These are phyloP conservation scores for Diaporthe vexans DNA, from an alignment of 2,329 filamentous ascomycete species.

Conservation along the genomic window DNA sequence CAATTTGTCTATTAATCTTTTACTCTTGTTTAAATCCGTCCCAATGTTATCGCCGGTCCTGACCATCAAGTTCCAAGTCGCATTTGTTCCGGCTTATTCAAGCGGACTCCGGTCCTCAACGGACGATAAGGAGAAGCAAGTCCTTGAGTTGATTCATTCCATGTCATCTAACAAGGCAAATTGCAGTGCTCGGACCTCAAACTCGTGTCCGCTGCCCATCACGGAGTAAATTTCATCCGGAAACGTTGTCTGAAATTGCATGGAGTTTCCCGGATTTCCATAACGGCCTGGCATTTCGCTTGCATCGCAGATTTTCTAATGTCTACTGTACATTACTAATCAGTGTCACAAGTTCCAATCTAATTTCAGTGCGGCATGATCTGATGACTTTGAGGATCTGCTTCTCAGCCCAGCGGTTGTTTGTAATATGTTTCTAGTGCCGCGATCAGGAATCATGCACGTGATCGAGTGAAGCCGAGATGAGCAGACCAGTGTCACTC, in stretches of 20 bases:
- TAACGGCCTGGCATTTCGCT: background rate
- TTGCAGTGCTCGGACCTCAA: background rate
- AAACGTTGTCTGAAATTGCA: background rate
- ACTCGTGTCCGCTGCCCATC: background rate
- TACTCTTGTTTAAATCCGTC: too few species aligned
- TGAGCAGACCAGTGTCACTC: too few species aligned
- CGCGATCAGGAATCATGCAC: too few species aligned
- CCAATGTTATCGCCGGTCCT: background rate
- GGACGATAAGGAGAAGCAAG: background rate
- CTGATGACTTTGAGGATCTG: background rate
- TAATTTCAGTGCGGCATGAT: background rate
- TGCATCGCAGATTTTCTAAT: too few species aligned
- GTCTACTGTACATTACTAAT: too few species aligned
- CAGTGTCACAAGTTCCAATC: too few species aligned
- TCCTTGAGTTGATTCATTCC: background rate
- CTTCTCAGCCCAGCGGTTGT: background rate
- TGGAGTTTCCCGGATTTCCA: background rate
- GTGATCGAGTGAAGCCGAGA: too few species aligned
- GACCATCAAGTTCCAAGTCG: background rate
- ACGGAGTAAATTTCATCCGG: background rate
- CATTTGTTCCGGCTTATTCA: background rate
- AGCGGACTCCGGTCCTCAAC: background rate
- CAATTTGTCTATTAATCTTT: background rate
- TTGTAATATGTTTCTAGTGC: background rate
- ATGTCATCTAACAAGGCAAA: background rate